Conservation (phyloP, 2,329 filamentous ascomycete species). For the Apiospora koreana region DNA sequence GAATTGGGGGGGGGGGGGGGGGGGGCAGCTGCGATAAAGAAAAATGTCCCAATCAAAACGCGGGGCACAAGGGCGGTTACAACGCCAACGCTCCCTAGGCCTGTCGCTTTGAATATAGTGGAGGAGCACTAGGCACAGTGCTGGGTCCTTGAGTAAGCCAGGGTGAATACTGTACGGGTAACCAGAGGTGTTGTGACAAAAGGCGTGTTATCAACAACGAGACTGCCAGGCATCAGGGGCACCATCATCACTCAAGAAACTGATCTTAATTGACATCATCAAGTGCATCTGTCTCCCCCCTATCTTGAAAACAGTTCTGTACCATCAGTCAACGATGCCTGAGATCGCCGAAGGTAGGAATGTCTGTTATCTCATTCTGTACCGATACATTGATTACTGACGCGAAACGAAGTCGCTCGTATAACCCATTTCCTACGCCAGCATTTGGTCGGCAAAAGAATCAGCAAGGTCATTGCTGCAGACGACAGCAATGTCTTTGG, state of each 20-base stretch:
- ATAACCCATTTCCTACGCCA: slow-evolving; percentile 83
- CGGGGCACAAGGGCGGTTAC: slow-evolving; percentile 16
- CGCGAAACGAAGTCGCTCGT: slow-evolving; percentile 64
- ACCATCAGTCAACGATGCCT: slow-evolving; percentile 23
- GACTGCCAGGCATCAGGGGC: neutral
- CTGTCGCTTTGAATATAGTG: no score
- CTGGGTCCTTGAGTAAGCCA: neutral
- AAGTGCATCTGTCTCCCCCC: no score
- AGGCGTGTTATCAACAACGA: neutral
- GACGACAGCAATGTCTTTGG: slow-evolving; percentile 88
- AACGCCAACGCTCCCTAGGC: neutral
- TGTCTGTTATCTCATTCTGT: neutral
- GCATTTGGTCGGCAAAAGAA: slow-evolving; percentile 80
- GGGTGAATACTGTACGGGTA: neutral
- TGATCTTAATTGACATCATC: neutral
- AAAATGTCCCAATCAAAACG: slow-evolving; percentile 21
- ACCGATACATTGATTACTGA: neutral
- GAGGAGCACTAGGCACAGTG: neutral
- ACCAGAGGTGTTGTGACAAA: neutral
- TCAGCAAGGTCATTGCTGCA: slow-evolving; percentile 68
- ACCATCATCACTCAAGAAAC: neutral
- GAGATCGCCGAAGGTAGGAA: slow-evolving; percentile 31
- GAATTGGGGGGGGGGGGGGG: no score
- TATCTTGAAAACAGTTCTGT: neutral
- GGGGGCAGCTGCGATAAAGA: slow-evolving; percentile 13